Evolutionary conservation across 2,329 filamentous ascomycete species (phyloP).

Genomic region (Beauveria pseudobassiana): DNA sequence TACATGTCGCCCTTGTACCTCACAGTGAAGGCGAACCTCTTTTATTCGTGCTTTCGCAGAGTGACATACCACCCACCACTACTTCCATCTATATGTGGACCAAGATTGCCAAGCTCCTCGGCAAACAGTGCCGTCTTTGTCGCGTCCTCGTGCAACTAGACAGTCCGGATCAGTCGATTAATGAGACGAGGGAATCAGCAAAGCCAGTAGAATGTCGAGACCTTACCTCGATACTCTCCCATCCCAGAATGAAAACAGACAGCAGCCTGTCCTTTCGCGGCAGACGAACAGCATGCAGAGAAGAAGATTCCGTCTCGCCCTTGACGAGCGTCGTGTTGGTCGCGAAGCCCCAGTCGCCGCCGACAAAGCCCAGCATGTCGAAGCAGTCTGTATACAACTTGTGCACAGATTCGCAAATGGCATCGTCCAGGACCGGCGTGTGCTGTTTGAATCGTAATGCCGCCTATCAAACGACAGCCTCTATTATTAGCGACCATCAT

Average conservation of each 20-base stretch:
- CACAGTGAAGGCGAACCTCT: not conserved
- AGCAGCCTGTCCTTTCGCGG: not conserved
- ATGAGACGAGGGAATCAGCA: not conserved
- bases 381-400: constrained; percentile 6
- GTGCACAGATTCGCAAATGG: not conserved
- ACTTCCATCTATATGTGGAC: not conserved
- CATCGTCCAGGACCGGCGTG: not conserved
- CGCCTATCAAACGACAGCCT: not conserved
- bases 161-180: not conserved
- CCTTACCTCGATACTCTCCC: constrained; percentile 6
- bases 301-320: not conserved
- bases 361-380: constrained; percentile 4
- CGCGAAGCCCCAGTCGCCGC: constrained; percentile 5
- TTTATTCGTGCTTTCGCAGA: not conserved
- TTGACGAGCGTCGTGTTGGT: not conserved
- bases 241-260: not conserved
- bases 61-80: constrained; percentile 6
- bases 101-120: not conserved
- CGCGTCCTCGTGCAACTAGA: constrained; percentile 1
- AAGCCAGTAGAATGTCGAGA: not conserved
- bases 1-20: not conserved
- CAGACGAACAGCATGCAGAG: not conserved
- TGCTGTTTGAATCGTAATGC: not conserved
- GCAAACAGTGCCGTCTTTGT: not conserved
- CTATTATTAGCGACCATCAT: not conserved